Evolutionary conservation across 129 eudicot species (phyloP).

Genomic region (Ambrosia artemisiifolia): DNA sequence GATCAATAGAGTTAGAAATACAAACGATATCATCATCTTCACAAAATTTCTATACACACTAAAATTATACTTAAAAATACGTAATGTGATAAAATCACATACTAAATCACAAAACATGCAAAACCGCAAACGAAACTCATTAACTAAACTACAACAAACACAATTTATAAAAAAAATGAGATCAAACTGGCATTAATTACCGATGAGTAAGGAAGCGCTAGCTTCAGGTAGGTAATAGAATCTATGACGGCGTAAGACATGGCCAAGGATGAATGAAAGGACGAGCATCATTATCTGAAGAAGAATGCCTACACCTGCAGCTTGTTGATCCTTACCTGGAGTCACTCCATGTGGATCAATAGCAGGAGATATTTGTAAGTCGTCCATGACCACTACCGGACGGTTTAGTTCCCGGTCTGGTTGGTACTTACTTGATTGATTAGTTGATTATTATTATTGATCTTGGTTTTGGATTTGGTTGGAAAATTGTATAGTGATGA

Average conservation of each 20-base stretch:
- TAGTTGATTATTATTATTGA: neutral
- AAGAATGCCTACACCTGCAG: conserved; percentile 95
- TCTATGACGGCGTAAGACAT: conserved; percentile 87
- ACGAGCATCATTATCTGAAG: conserved; percentile 99
- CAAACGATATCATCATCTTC: no score
- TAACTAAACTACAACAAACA: no score
- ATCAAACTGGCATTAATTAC: conserved; percentile 24
- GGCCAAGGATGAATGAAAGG: conserved; percentile 92
- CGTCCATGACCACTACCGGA: conserved; percentile 38
- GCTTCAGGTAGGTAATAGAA: conserved; percentile 99
- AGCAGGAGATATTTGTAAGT: conserved; percentile 67
- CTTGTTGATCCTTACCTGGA: conserved; percentile 95
- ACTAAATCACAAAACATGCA: no score
- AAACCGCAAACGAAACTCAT: no score
- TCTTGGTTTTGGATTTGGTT: neutral
- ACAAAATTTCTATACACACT: no score
- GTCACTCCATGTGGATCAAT: conserved; percentile 37
- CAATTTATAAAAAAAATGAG: no score
- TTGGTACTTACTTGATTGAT: neutral
- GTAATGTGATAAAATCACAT: no score
- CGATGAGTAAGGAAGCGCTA: conserved; percentile 90
- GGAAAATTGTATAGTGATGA: conserved; percentile 6
- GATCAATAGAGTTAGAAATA: no score
- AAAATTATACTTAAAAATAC: no score
- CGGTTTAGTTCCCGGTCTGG: conserved; percentile 6